Base-by-base conservation (phyloP, 2,329 filamentous ascomycete species). In the Colletotrichum agaves region DNA sequence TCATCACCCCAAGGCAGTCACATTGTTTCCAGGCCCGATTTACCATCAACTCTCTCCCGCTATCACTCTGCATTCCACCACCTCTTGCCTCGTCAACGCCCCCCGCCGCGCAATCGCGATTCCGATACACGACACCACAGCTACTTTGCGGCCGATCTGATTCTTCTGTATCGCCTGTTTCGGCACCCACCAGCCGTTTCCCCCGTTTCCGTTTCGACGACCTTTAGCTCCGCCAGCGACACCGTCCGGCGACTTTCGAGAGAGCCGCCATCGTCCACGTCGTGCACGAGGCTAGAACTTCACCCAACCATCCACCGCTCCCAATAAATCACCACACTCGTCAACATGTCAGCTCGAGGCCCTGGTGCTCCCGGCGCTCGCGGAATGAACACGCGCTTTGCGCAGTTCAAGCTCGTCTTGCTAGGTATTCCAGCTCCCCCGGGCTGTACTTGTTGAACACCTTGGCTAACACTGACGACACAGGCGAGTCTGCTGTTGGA, bases 381-480 rank as follows among this genome's bases (percentile, higher is more conserved):
- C 75, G 87, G 86, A 78, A 82, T 85, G 86, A 88, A 90, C 90
- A 88, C 92, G 82, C 91, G 95, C 77, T 98, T 99, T 82, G 95
- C 96, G 76, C 96, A 99, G 87, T 99, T 99, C 85, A 99, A 99
- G 87, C 88, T 99, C 75, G 96, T 99, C 73, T 86, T 99, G 78
- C 87, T 99, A 72, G 96, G 96, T 98, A 88, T 74, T 77, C 61
- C 44, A 59, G 58, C n/a, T 41, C 35, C 43, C 12, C 23, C 10
- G n/a, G 11, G 50, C n/a, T 17, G 57, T 63, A 66, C n/a, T 61
- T 68, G 50, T 31, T 60, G 57, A 62, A 17, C 12, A 19, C 59
- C 57, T 56, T 62, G 37, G 56, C 66, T 66, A 57, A 65, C 31
- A 2, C 2, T 11, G 19, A 44, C 19, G 62, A n/a, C 65, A 65